A percentile compares a stretch with the other conserved stretches of the same genome.
phyloP scores from a whole-genome alignment of 176 grass and related monocot species.

The Miscanthus lutarioriparius region DNA sequence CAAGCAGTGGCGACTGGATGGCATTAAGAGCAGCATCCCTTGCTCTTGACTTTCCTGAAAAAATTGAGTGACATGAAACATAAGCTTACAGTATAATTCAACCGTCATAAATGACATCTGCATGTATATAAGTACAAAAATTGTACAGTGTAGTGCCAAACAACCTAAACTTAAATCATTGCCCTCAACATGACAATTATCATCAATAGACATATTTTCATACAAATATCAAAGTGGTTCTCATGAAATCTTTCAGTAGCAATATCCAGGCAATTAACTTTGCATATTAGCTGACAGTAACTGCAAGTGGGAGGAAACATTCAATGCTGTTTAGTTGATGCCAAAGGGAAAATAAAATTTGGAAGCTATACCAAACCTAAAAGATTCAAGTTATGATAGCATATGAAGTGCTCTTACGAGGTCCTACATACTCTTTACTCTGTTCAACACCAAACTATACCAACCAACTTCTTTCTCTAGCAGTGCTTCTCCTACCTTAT shows the following conservation, averaged over 20 bases:
- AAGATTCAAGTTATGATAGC: background rate
- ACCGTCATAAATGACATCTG: background rate
- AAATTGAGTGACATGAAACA: conserved; percentile 4
- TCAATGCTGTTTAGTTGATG: background rate
- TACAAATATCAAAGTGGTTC: conserved; percentile 9
- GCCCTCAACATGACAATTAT: background rate
- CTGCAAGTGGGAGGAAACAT: conserved; percentile 15
- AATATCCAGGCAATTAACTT: conserved; percentile 2
- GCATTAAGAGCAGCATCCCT: conserved; percentile 94
- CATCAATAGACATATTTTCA: background rate
- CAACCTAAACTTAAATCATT: background rate
- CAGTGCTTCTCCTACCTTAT: background rate
- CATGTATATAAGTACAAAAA: background rate
- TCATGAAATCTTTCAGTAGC: background rate
- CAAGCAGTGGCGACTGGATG: conserved; percentile 84
- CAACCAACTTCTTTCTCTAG: conserved; percentile 17
- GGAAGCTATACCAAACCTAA: background rate
- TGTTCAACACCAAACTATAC: background rate
- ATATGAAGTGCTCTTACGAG: background rate
- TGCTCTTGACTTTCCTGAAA: conserved; percentile 84
- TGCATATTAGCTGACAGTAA: background rate
- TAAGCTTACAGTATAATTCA: conserved; percentile 18
- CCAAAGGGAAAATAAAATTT: background rate
- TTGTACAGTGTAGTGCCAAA: background rate
- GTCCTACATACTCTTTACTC: background rate